Evolutionary conservation across 2,329 filamentous ascomycete species (phyloP).

Genomic region (Aspergillus sergii): DNA sequence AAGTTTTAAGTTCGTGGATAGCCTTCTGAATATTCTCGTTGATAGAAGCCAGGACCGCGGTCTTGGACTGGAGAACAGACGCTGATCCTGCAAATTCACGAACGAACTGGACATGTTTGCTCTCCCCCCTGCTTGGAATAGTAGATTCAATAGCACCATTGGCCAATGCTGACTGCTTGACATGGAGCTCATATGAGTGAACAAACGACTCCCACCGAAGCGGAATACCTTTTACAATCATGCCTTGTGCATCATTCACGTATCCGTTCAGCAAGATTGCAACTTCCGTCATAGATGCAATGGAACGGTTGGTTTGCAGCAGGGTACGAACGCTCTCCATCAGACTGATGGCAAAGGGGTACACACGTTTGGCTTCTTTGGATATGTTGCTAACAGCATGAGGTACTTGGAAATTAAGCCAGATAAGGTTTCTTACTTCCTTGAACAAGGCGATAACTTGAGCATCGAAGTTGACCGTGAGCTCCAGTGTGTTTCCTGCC

Average conservation of each 20-base stretch:
- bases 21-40: constrained; percentile 81
- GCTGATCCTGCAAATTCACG: constrained; percentile 88
- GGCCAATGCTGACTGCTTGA: constrained; percentile 64
- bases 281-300: constrained; percentile 83
- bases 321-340: constrained; percentile 99
- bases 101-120: constrained; percentile 95
- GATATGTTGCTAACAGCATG: constrained; percentile 94
- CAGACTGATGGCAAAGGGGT: constrained; percentile 94
- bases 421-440: constrained; percentile 92
- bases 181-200: constrained; percentile 89
- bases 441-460: constrained; percentile 99
- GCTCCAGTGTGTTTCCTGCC: constrained; percentile 84
- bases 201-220: constrained; percentile 98
- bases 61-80: constrained; percentile 85
- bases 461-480: constrained; percentile 93
- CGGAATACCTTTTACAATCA: constrained; percentile 84
- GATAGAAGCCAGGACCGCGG: constrained; percentile 74
- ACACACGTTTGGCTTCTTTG: constrained; percentile 98
- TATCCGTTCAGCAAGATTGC: constrained; percentile 87
- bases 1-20: constrained; percentile 78
- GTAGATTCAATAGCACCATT: constrained; percentile 63
- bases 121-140: constrained; percentile 67
- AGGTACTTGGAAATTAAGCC: constrained; percentile 92
- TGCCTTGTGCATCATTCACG: constrained; percentile 81
- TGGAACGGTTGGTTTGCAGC: constrained; percentile 81